Evolutionary conservation across 139 green algal species (phyloP).

Genomic region (Spirogloea muscicola): DNA sequence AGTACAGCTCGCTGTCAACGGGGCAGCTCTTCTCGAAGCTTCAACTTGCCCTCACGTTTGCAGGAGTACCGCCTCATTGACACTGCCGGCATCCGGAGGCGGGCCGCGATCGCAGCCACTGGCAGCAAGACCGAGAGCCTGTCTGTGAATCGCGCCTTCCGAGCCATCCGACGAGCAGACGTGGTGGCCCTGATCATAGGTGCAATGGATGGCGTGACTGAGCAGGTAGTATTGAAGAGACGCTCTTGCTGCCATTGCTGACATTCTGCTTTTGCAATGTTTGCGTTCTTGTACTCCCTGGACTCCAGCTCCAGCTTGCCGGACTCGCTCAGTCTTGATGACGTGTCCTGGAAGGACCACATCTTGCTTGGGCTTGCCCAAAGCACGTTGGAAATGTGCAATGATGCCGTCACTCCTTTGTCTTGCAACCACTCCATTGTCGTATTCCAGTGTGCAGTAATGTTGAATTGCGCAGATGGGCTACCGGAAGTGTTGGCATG

Average conservation of each 20-base stretch:
- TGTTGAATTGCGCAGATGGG: too few species aligned
- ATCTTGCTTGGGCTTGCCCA: too few species aligned
- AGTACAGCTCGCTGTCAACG: too few species aligned
- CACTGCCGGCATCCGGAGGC: constrained; percentile 90
- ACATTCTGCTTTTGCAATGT: background rate
- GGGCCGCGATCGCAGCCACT: constrained; percentile 59
- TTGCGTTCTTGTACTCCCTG: background rate
- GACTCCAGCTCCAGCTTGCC: too few species aligned
- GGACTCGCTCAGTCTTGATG: too few species aligned
- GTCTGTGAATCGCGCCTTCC: constrained; percentile 72
- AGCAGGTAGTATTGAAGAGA: constrained; percentile 53
- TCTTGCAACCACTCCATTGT: too few species aligned
- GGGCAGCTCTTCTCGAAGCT: too few species aligned
- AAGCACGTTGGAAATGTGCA: too few species aligned
- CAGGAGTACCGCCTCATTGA: constrained; percentile 83
- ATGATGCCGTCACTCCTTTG: too few species aligned
- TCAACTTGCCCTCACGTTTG: background rate
- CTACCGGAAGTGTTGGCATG: too few species aligned
- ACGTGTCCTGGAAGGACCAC: too few species aligned
- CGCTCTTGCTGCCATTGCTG: background rate
- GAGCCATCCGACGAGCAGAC: constrained; percentile 78
- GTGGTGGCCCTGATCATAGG: constrained; percentile 90
- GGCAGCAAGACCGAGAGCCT: constrained; percentile 63
- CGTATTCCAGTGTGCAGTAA: too few species aligned
- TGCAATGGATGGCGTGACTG: constrained; percentile 69